Evolutionary conservation across 805 yeast species (phyloP), one percentile per base, ranked within the genome.

Genomic region (Cyberlindnera nakhonratchasimensis): DNA sequence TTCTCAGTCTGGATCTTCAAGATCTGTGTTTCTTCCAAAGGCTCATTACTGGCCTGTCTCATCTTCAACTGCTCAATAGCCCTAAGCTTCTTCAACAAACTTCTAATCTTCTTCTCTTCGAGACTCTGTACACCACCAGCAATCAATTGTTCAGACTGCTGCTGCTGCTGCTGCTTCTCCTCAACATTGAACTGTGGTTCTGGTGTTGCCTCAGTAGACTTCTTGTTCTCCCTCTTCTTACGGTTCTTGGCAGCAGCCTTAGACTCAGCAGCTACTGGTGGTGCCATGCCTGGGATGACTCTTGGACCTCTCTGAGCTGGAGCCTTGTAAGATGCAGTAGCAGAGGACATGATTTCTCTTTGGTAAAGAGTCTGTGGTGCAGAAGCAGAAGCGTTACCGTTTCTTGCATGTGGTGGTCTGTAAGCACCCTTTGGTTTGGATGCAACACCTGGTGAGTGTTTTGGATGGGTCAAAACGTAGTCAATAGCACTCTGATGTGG

Each of bases 381-480:
- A 37, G 63, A 61, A 4, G 61, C 37, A 10, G 64, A 46, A n/a
- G 66, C 59, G 29, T 58, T 53, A 13, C 58, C 62, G 29, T 54
- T 71, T 63, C 96, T 76, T 10, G 97, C 96, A 64, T 89, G 96
- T 2, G 99, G 99, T 19, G 99, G 99, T 63, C 95, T 79, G 63
- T 93, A 93, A 31, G 97, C 98, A 40, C 96, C 96, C 24, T 78
- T 74, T 40, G 90, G 82, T 59, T 82, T 83, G 41, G 74, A 61
- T 16, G 69, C 63, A 14, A 64, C 59, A 26, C 53, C 51, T 7
- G 60, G 53, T 13, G 54, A 43, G 8, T 57, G 48, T 46, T 58
- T 68, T 51, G 59, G 74, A 53, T 68, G 60, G 28, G 61, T 61
- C 17, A 66, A 53, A 20, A 64, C 61, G 54, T 68, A 78, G 43